Evolutionary conservation across 495 filamentous ascomycete species (phyloP), one percentile per base, ranked within the genome.

Genomic region (Penicillium alfredii): DNA sequence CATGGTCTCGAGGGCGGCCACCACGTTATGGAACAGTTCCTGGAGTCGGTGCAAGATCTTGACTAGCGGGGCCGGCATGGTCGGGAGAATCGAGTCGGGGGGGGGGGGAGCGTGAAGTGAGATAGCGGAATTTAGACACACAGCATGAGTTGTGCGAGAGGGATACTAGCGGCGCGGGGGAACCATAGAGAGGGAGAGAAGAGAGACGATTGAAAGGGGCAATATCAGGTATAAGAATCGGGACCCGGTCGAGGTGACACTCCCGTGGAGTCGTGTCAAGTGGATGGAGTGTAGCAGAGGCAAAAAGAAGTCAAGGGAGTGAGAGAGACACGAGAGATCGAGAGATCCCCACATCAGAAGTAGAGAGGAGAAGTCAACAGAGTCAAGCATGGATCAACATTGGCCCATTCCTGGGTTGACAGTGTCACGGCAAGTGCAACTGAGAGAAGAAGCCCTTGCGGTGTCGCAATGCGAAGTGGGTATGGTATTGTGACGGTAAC

Each of bases 21-120:
- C 56, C 23, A 76, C 55, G 45, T 72, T 68, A 28, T 71, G 63
- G 56, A 77, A 77, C 32, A 77, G 56, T 45, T 74, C 65, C 55
- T 73, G 65, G 62, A 72, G 60, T 52, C 58, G 56, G 38, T 67
- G 65, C 52, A 69, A 57, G 47, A 68, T 58, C 51, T 65, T 71
- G 42, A 56, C 51, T 33, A 71, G 51, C 30, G 64, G 55, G 19
- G 58, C 56, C 17, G 64, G 42, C 66, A 70, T 70, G 53, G 45
- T 53, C 32, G 45, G 23, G 10, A 18, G 35, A 16, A 29, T 33
- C 35, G 35, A 30, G 24, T 22, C 11, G 21, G 33, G 24, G 20
- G 12, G 15, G 19, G 35, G 23, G 25, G 10, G 16, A 19, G 29
- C 35, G 30, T 33, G 41, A 25, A 18, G 19, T 17, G 31, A 28